These are phyloP conservation scores for Pythium dissotocum DNA, from an alignment of 352 stramenopile species.

Conservation along the genomic window DNA sequence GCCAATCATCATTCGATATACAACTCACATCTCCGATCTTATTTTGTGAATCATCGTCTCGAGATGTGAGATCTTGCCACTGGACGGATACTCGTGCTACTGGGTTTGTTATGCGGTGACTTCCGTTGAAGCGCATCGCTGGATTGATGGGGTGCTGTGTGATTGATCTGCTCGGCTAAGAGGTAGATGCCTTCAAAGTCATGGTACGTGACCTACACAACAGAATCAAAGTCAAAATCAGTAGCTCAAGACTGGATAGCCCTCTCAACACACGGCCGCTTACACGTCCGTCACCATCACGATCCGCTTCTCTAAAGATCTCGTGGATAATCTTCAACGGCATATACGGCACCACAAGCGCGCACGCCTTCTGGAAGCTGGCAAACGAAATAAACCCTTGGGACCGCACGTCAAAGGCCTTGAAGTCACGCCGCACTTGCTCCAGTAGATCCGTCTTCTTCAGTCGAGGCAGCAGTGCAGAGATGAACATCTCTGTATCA, in stretches of 20 bases:
- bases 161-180: conserved; percentile 35
- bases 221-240: neutral
- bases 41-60: conserved; percentile 3
- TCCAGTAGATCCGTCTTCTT: conserved; percentile 53
- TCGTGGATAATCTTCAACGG: conserved; percentile 34
- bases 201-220: conserved; percentile 57
- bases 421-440: conserved; percentile 56
- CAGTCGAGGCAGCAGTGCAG: conserved; percentile 35
- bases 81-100: neutral
- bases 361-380: conserved; percentile 54
- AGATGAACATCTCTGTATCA: conserved; percentile 26
- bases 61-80: neutral
- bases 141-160: neutral
- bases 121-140: neutral
- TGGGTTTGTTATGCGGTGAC: neutral
- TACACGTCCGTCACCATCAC: conserved; percentile 56
- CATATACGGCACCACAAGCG: conserved; percentile 39
- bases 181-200: conserved; percentile 70
- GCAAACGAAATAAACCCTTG: conserved; percentile 66
- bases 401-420: conserved; percentile 57
- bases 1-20: conserved; percentile 10
- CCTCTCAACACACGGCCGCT: neutral
- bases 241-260: neutral
- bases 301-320: conserved; percentile 56
- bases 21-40: neutral